Evolutionary conservation across 441 rosid species (phyloP), one percentile per base, ranked within the genome.

Genomic region (Erysimum cheiri): DNA sequence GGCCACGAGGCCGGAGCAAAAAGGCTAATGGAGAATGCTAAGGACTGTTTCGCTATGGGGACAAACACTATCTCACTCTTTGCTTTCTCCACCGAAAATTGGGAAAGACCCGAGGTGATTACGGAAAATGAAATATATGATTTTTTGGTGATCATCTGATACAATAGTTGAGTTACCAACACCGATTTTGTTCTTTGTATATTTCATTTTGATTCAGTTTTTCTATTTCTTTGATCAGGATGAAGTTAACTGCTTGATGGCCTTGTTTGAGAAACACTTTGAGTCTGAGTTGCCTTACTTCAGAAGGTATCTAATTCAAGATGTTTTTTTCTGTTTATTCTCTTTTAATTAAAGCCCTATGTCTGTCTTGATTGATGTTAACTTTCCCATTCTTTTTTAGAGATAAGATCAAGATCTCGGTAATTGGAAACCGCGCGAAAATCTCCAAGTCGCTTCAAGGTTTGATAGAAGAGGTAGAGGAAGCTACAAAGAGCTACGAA

Each of bases 181-280:
- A 5, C 28, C 10, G 5, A 44, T 15, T 2, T 6, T 37, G 28
- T 24, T 26, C 22, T 5, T 6, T 19, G 1, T 1, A 69, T 31
- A 69, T 48, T 29, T 50, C 33, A 22, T 14, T 41, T 8, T 68
- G 14, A 15, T 54, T 55, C 8, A 6, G 6, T 12, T 54, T 70
- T 59, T 31, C 1, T 50, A 46, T 64, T 46, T 40, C 29, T 9
- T 47, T 47, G 13, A 55, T 17, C 60, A 65, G 35, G 71, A 67
- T 22, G 84, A 80, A 63, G 78, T 80, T 66, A 80, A 70, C 8
- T 53, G 4, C 29, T 49, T 77, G 49, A 80, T 82, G 83, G 72
- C 78, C 35, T 78, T 80, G 19, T 73, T 78, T 80, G 47, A 76
- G 63, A 78, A 56, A 43, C 36, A 24, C 65, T 61, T 69, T 4